Evolutionary conservation across 2,329 filamentous ascomycete species (phyloP), one percentile per base, ranked within the genome.

Genomic region (Ophiostoma triangulosporum): DNA sequence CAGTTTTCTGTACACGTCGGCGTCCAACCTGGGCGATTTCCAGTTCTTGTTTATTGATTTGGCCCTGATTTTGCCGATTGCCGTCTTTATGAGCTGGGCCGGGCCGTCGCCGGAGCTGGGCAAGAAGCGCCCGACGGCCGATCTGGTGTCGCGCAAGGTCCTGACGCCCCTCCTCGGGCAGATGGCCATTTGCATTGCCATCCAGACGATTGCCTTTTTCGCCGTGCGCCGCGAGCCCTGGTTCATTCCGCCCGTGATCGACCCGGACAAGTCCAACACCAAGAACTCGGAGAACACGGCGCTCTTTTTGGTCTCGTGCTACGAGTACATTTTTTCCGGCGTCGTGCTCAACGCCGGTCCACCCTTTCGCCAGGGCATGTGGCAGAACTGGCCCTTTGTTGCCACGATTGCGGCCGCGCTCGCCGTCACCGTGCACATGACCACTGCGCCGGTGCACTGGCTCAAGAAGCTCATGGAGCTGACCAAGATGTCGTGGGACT

Each of bases 21-120:
- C 86, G 11, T 95, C 88, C 8, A 98, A 98, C 64, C 73, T 98
- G 6, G 94, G 93, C 50, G 93, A 98, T 66, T 97, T 98, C 7
- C 46, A 83, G 74, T 98, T 96, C 66, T 75, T 98, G 4, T 97
- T 91, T 68, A 97, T 98, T 63, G 93, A 98, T 62, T 75, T 98
- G 14, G 73, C 85, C 3, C 80, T 98, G 54, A 98, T 98, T 63
- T 73, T 98, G 3, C 93, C 93, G 4, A 95, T 98, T 62, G 93
- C 93, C 24, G 88, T 98, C 56, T 97, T 97, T 66, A 98, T 98
- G 93, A 90, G 93, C 60, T 97, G 94, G 93, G 88, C 87, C 24
- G 89, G 86, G 6, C 86, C 94, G 1, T 88, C 84, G 63, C 81
- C 82, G 2, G 73, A 77, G 35, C 77, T 98, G 14, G 86, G 81